Conservation (phyloP, 164 flowering plant genomes). For the Vitis rupestris region DNA sequence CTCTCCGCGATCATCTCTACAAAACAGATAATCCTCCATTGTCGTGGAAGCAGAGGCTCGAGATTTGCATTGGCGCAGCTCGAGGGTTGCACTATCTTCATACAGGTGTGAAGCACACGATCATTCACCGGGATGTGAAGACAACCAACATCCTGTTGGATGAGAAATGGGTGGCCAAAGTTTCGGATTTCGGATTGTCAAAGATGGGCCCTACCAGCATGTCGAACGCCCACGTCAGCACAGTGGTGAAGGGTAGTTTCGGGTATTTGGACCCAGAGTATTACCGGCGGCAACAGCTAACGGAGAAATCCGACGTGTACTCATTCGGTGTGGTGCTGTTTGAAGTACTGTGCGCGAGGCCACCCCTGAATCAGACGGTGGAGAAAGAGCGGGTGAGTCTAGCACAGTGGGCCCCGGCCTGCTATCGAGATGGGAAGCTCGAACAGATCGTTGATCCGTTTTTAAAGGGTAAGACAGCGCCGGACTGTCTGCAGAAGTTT, state of each 20-base stretch:
- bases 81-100: too few relatives aligned
- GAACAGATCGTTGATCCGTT: not conserved
- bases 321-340: too few relatives aligned
- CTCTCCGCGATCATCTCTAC: not conserved
- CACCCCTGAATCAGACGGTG: not conserved
- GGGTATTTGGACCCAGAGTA: too few relatives aligned
- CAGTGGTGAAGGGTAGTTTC: not conserved
- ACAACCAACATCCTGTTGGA: not conserved
- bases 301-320: too few relatives aligned
- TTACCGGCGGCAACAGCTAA: too few relatives aligned
- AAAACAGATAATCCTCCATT: too few relatives aligned
- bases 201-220: not conserved
- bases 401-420: not conserved
- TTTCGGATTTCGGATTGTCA: too few relatives aligned
- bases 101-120: not conserved
- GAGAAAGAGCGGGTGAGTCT: not conserved
- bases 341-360: too few relatives aligned
- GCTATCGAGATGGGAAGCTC: not conserved
- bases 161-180: too few relatives aligned
- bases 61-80: too few relatives aligned
- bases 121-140: not conserved
- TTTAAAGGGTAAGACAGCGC: not conserved
- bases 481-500: not conserved
- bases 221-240: not conserved
- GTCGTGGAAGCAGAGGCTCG: too few relatives aligned